These are phyloP conservation scores for Gyrodon lividus DNA, from an alignment of 768 basidiomycete species.

Conservation along the genomic window DNA sequence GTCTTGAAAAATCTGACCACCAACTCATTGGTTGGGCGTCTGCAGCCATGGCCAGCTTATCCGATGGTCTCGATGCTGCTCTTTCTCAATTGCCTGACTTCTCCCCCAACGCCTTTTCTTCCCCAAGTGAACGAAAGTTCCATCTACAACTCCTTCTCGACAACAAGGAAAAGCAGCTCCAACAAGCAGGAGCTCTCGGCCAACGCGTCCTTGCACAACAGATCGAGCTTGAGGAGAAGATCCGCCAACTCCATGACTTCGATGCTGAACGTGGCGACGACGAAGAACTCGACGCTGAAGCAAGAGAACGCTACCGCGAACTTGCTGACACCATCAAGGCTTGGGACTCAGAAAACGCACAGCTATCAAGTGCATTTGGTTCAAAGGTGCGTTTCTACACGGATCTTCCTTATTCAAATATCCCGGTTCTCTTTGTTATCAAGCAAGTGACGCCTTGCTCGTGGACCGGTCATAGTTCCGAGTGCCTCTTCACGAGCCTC, in stretches of 20 bases:
- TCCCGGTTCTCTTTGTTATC: background rate
- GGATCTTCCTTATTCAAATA: background rate
- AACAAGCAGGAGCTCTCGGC: constrained; percentile 88
- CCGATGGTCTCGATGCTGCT: constrained; percentile 32
- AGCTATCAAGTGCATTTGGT: constrained; percentile 68
- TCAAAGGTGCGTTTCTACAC: constrained; percentile 48
- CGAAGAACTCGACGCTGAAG: constrained; percentile 61
- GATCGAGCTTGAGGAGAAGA: constrained; percentile 87
- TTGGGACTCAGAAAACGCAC: constrained; percentile 81
- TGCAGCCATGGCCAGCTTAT: constrained; percentile 41
- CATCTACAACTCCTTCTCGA: constrained; percentile 74
- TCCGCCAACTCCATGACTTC: constrained; percentile 74
- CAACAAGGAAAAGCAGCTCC: constrained; percentile 88
- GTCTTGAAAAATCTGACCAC: constrained; percentile 11
- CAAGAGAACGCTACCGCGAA: constrained; percentile 73
- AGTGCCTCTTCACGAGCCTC: constrained; percentile 13
- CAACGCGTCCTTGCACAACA: constrained; percentile 93
- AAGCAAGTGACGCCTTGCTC: constrained; percentile 5
- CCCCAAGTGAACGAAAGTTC: constrained; percentile 59
- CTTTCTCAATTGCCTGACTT: constrained; percentile 44
- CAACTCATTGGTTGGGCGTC: constrained; percentile 12
- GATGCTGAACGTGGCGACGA: constrained; percentile 64
- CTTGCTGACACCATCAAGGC: constrained; percentile 69
- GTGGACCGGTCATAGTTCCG: constrained; percentile 3
- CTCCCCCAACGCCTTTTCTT: constrained; percentile 40